A percentile compares a stretch with the other conserved stretches of the same genome.
These are phyloP conservation scores for Pythium periplocum DNA, from an alignment of 352 stramenopile genomes.

Conservation along the genomic window DNA sequence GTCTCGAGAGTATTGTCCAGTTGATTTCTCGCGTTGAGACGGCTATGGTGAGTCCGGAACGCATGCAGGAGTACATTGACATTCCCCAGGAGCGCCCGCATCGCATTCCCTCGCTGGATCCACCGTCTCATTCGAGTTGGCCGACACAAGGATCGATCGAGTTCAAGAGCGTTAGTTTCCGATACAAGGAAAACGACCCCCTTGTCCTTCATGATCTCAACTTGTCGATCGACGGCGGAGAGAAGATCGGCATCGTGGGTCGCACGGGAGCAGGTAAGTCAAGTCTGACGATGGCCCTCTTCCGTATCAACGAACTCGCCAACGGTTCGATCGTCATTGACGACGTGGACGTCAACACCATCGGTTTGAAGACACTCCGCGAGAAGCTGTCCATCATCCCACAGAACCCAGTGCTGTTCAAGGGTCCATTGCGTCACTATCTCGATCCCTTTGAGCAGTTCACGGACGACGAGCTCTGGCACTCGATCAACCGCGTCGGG, in stretches of 20 bases:
- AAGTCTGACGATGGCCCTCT: constrained; percentile 65
- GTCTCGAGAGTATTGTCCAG: constrained; percentile 78
- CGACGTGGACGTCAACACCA: constrained; percentile 49
- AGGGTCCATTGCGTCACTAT: constrained; percentile 72
- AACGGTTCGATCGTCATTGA: constrained; percentile 68
- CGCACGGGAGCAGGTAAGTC: constrained; percentile 76
- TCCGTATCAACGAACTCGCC: constrained; percentile 72
- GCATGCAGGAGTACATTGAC: constrained; percentile 84
- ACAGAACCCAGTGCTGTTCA: constrained; percentile 86
- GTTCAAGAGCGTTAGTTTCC: constrained; percentile 80
- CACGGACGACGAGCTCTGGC: constrained; percentile 42
- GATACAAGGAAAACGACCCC: constrained; percentile 79
- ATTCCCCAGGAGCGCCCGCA: constrained; percentile 23
- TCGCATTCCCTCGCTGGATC: constrained; percentile 18
- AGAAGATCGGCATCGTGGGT: constrained; percentile 75
- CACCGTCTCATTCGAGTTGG: constrained; percentile 50
- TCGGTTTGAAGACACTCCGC: constrained; percentile 65
- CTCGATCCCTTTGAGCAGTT: constrained; percentile 82
- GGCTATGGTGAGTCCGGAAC: constrained; percentile 85
- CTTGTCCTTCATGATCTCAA: constrained; percentile 17
- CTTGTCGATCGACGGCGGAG: constrained; percentile 47
- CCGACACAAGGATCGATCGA: constrained; percentile 62
- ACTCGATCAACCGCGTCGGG: neutral
- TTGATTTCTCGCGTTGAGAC: constrained; percentile 30
- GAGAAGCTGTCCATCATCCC: constrained; percentile 76